Conservation (phyloP, 1,284 basidiomycete species). For the Microbotryum silenes-acaulis region DNA sequence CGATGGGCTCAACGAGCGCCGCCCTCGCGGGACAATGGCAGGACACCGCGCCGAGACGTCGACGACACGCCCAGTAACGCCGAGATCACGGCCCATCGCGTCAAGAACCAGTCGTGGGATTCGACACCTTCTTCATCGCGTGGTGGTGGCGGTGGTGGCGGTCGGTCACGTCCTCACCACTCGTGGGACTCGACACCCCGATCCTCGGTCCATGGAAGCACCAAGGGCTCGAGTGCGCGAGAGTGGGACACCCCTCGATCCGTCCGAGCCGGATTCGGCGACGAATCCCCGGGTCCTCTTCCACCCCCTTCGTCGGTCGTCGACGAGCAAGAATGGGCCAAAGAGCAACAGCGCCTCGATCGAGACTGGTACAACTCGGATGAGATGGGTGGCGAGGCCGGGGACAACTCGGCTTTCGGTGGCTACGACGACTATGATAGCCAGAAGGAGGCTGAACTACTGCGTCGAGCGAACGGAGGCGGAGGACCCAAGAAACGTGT, state of each 20-base stretch:
- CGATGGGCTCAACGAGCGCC: not conserved
- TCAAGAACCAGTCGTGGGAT: slow-evolving; percentile 31
- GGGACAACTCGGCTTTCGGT: slow-evolving; percentile 84
- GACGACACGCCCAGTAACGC: slow-evolving; percentile 24
- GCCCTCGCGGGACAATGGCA: slow-evolving; percentile 25
- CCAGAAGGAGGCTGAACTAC: slow-evolving; percentile 68
- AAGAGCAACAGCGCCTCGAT: slow-evolving; percentile 80
- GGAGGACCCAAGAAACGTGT: slow-evolving; percentile 57
- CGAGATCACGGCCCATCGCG: slow-evolving; percentile 15
- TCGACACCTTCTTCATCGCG: slow-evolving; percentile 29
- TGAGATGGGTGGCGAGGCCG: slow-evolving; percentile 79
- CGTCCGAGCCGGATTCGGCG: slow-evolving; percentile 25
- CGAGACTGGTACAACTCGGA: slow-evolving; percentile 89
- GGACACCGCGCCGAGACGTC: slow-evolving; percentile 23
- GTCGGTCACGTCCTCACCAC: slow-evolving; percentile 5
- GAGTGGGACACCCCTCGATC: slow-evolving; percentile 62
- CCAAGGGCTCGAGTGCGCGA: slow-evolving; percentile 15
- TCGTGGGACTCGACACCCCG: slow-evolving; percentile 33
- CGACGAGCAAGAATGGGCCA: slow-evolving; percentile 67
- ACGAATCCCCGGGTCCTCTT: slow-evolving; percentile 31
- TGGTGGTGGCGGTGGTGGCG: not conserved
- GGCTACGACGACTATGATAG: slow-evolving; percentile 70
- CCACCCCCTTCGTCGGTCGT: slow-evolving; percentile 18
- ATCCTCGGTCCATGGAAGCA: slow-evolving; percentile 4
- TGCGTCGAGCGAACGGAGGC: slow-evolving; percentile 64